Percentiles rank a stretch among this genome's conserved stretches.
Conservation (phyloP, 2,329 filamentous ascomycete genomes). For the Zasmidium angulare region DNA sequence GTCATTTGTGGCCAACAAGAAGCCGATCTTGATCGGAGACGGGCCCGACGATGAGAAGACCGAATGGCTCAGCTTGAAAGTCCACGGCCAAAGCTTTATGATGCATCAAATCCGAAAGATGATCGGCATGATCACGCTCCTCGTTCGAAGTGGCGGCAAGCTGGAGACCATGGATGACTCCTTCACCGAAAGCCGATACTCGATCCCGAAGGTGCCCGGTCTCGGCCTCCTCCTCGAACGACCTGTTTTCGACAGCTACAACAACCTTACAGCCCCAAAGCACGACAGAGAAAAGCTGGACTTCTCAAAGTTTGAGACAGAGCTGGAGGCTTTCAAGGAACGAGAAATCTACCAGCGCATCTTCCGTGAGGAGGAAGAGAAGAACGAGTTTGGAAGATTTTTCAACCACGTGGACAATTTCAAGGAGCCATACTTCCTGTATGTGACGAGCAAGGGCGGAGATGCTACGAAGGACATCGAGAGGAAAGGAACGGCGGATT, state of each 20-base stretch:
- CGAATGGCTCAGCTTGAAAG: conserved; percentile 92
- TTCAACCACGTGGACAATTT: conserved; percentile 54
- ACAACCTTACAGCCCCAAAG: conserved; percentile 65
- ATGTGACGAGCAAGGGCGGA: conserved; percentile 50
- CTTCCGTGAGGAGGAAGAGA: conserved; percentile 80
- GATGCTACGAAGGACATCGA: conserved; percentile 40
- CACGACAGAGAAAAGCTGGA: conserved; percentile 69
- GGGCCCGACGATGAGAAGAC: conserved; percentile 58
- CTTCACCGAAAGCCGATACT: conserved; percentile 70
- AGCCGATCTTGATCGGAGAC: conserved; percentile 52
- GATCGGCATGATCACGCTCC: conserved; percentile 86
- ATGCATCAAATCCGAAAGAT: conserved; percentile 99
- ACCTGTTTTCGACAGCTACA: conserved; percentile 89
- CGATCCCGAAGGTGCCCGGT: conserved; percentile 91
- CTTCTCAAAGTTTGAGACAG: conserved; percentile 73
- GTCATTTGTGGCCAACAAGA: conserved; percentile 75
- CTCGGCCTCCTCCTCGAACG: conserved; percentile 84
- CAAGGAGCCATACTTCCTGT: conserved; percentile 50
- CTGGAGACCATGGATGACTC: conserved; percentile 71
- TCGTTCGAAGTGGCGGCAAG: conserved; percentile 76
- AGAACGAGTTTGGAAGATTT: conserved; percentile 64
- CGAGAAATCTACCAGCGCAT: conserved; percentile 88
- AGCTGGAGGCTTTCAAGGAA: conserved; percentile 88
- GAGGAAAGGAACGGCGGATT: conserved; percentile 10
- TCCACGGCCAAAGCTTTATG: conserved; percentile 99